These are phyloP conservation scores for Ambrosia hybrid DNA, from an alignment of 140 eudicot species.

Conservation along the genomic window DNA sequence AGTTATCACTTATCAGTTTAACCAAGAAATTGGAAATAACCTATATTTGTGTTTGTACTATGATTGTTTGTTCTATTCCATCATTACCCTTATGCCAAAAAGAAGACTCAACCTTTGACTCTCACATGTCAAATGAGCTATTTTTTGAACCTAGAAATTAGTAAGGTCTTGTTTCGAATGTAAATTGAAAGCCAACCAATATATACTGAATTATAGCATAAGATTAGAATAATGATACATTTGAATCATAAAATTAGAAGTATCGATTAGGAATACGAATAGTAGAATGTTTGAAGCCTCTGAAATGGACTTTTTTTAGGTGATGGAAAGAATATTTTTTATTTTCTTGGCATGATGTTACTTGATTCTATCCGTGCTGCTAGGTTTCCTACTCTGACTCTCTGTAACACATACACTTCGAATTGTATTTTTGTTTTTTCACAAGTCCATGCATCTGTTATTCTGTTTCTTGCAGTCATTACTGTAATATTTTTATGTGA, in stretches of 20 bases:
- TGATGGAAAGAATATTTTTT: no score
- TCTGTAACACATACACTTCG: no score
- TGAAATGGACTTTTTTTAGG: no score
- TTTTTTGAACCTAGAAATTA: background rate
- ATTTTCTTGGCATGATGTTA: no score
- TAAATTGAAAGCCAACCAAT: background rate
- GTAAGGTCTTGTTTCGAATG: background rate
- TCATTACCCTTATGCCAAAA: background rate
- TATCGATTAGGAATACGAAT: background rate
- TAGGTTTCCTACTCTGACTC: no score
- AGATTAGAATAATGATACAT: background rate
- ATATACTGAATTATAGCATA: background rate
- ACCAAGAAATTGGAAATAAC: slow-evolving; percentile 12
- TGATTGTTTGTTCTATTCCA: background rate
- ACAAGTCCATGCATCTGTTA: no score
- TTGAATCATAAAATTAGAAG: background rate
- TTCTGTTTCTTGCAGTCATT: no score
- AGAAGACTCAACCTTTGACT: background rate
- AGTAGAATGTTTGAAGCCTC: background rate
- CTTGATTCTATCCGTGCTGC: no score
- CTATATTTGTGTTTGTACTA: slow-evolving; percentile 3
- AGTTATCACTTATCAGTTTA: background rate
- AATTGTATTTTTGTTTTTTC: no score
- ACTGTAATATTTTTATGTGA: no score
- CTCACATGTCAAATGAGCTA: background rate